Conservation (phyloP, 495 filamentous ascomycete species). For the Aspergillus baeticus region DNA sequence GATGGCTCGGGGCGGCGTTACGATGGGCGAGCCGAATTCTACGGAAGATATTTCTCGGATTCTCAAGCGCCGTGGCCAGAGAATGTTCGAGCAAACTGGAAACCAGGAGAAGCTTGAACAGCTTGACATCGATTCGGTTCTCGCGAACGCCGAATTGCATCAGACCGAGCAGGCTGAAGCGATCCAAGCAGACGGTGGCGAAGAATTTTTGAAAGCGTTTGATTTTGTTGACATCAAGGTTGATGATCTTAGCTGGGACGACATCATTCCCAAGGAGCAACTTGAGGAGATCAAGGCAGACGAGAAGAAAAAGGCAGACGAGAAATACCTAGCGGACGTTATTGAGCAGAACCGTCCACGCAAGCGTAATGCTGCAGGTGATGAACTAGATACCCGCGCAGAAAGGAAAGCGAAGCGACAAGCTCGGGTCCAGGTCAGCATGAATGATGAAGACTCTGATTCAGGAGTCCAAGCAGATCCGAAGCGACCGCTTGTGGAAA, state of each 20-base stretch:
- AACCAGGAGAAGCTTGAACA: slow-evolving; percentile 96
- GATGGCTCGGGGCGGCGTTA: slow-evolving; percentile 50
- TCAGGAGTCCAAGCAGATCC: slow-evolving; percentile 71
- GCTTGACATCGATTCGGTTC: slow-evolving; percentile 96
- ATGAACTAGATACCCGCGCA: slow-evolving; percentile 70
- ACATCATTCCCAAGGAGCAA: slow-evolving; percentile 94
- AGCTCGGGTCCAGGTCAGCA: slow-evolving; percentile 68
- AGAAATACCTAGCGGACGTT: slow-evolving; percentile 75
- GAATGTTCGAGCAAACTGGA: slow-evolving; percentile 94
- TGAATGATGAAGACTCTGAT: slow-evolving; percentile 59
- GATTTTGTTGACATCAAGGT: slow-evolving; percentile 93
- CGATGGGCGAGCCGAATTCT: slow-evolving; percentile 70
- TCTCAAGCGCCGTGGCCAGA: slow-evolving; percentile 88
- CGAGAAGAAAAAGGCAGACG: slow-evolving; percentile 79
- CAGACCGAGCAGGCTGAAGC: slow-evolving; percentile 88
- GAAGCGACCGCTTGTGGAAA: slow-evolving; percentile 79
- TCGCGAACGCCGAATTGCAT: slow-evolving; percentile 93
- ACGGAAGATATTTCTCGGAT: slow-evolving; percentile 91
- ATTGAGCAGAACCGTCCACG: slow-evolving; percentile 85
- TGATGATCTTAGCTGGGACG: slow-evolving; percentile 90
- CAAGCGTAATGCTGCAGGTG: slow-evolving; percentile 69
- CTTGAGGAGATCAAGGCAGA: slow-evolving; percentile 85
- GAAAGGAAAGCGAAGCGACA: slow-evolving; percentile 92
- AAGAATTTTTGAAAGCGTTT: slow-evolving; percentile 88
- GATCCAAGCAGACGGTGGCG: slow-evolving; percentile 86